A percentile compares a stretch with the other conserved stretches of the same genome.
Conservation (phyloP, 163 green algal genomes). For the Scenedesmus sp. region DNA sequence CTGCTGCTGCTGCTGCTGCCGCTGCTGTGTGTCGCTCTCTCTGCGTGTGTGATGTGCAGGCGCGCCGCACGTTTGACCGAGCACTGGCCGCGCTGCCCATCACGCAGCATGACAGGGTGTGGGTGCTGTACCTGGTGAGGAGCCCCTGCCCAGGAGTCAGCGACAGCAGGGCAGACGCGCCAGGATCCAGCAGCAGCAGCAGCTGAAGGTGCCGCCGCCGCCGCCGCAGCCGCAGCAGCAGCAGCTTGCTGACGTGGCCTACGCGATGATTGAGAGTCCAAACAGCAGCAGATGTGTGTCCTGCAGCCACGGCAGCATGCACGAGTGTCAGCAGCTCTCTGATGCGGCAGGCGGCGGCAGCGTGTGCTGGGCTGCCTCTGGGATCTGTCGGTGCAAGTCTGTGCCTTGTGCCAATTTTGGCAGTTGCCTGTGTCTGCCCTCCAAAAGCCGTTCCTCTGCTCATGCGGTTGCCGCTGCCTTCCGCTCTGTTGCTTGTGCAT, state of each 20-base stretch:
- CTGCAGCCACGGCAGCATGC: not conserved
- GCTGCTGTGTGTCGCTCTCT: too few relatives aligned
- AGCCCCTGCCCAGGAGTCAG: too few relatives aligned
- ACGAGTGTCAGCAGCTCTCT: not conserved
- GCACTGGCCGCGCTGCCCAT: constrained; percentile 94
- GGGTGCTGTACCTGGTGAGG: constrained; percentile 94
- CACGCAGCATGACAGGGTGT: constrained; percentile 98
- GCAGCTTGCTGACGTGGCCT: not conserved
- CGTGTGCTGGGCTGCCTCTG: too few relatives aligned
- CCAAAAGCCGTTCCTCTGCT: not conserved
- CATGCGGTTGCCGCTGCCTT: not conserved
- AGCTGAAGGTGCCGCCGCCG: not conserved
- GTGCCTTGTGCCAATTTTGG: too few relatives aligned
- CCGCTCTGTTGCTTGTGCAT: not conserved
- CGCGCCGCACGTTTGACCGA: constrained; percentile 89
- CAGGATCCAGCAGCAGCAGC: too few relatives aligned
- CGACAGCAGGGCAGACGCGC: too few relatives aligned
- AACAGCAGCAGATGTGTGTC: not conserved
- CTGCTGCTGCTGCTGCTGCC: not conserved
- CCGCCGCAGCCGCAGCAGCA: not conserved
- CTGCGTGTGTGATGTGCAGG: not conserved
- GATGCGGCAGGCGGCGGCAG: not conserved
- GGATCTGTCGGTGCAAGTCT: too few relatives aligned
- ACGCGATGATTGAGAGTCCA: not conserved
- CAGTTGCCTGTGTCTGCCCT: not conserved